Conservation (phyloP, 345 rosid genomes). For the Schrenkiella parvula region DNA sequence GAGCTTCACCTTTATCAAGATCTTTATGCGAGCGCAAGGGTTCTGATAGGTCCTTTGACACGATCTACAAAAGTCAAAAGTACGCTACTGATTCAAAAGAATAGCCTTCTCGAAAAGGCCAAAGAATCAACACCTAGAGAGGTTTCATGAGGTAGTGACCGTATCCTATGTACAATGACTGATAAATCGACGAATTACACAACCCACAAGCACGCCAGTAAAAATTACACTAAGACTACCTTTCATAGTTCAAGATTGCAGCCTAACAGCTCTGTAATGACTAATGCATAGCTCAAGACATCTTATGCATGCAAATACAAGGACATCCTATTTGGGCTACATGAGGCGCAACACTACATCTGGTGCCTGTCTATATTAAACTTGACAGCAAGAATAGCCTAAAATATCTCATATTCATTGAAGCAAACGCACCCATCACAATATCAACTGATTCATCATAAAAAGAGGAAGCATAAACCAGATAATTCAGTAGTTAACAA, state of each 20-base stretch:
- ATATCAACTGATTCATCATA: neutral
- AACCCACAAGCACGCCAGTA: neutral
- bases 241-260: neutral
- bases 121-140: neutral
- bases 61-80: slow-evolving; percentile 55
- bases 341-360: neutral
- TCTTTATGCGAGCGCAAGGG: slow-evolving; percentile 99
- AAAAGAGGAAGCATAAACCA: neutral
- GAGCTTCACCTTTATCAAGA: slow-evolving; percentile 98
- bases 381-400: neutral
- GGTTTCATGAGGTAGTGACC: too few species aligned
- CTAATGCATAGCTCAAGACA: too few species aligned
- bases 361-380: neutral
- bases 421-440: neutral
- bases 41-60: slow-evolving; percentile 89
- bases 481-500: neutral
- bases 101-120: neutral
- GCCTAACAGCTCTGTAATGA: neutral
- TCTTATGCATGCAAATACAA: too few species aligned
- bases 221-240: too few species aligned
- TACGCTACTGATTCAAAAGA: neutral
- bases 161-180: too few species aligned
- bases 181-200: too few species aligned
- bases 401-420: neutral
- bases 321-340: neutral